phyloP scores from a whole-genome alignment of 768 basidiomycete species.

The Lactarius vividus region DNA sequence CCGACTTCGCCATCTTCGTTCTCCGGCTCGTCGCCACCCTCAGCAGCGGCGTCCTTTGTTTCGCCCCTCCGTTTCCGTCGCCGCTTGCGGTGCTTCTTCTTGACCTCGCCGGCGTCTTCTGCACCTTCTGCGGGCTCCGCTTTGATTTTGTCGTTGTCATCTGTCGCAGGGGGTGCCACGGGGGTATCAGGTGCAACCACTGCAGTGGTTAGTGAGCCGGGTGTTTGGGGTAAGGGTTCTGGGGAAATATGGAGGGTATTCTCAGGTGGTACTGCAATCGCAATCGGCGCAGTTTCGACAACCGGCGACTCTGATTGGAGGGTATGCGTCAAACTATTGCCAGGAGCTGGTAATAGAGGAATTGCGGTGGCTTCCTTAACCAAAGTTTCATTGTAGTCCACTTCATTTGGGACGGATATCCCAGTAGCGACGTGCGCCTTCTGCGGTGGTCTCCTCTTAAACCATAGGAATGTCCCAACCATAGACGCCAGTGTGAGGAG shows the following conservation, averaged over 20 bases:
- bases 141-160: neutral
- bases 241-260: neutral
- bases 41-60: slow-evolving; percentile 24
- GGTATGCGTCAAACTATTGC: neutral
- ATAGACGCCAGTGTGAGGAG: slow-evolving; percentile 15
- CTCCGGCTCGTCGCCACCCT: slow-evolving; percentile 30
- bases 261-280: neutral
- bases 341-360: neutral
- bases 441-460: slow-evolving; percentile 1
- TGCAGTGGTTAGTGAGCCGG: neutral
- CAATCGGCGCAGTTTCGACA: neutral
- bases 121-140: slow-evolving; percentile 45
- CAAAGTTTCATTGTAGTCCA: neutral
- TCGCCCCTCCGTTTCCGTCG: slow-evolving; percentile 23
- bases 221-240: neutral
- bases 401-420: neutral
- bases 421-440: neutral
- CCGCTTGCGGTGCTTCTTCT: slow-evolving; percentile 34
- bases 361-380: neutral
- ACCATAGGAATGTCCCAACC: slow-evolving; percentile 14
- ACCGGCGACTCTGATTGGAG: neutral
- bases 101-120: slow-evolving; percentile 46
- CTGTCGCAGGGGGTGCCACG: neutral
- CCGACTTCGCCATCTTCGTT: slow-evolving; percentile 26
- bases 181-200: neutral